Conservation (phyloP, 257 asterid genomes). For the Thymus mandschuricus region DNA sequence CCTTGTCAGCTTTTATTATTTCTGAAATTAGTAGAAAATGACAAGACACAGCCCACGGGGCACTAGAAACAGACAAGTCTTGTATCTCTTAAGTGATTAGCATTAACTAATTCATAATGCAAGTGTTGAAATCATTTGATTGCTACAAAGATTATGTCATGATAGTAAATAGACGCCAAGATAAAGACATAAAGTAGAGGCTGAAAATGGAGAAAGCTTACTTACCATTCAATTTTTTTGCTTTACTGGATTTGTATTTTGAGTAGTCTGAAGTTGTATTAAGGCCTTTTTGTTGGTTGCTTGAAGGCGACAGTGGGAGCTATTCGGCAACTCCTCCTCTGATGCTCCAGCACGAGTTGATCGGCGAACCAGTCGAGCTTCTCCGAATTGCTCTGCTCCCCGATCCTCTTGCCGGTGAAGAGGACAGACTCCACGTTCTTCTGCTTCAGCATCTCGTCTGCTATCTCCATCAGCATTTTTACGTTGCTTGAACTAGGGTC, state of each 20-base stretch:
- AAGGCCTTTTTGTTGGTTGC: slow-evolving; percentile 57
- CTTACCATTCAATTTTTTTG: slow-evolving; percentile 35
- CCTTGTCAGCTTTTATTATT: slow-evolving; percentile 35
- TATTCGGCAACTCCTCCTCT: slow-evolving; percentile 90
- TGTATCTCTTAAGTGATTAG: slow-evolving; percentile 31
- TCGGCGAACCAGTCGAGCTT: slow-evolving; percentile 92
- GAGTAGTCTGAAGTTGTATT: slow-evolving; percentile 20
- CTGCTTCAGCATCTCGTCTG: slow-evolving; percentile 91
- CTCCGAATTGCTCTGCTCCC: slow-evolving; percentile 77
- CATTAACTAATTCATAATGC: slow-evolving; percentile 23
- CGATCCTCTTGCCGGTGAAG: slow-evolving; percentile 76
- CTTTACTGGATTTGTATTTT: slow-evolving; percentile 19
- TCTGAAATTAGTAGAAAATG: slow-evolving; percentile 39
- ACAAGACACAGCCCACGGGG: slow-evolving; percentile 47
- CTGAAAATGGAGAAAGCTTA: slow-evolving; percentile 27
- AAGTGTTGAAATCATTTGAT: slow-evolving; percentile 6
- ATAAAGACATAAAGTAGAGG: slow-evolving; percentile 9
- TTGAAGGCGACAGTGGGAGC: slow-evolving; percentile 99
- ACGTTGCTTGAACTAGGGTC: slow-evolving; percentile 80
- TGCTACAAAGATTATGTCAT: slow-evolving; percentile 1
- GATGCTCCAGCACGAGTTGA: slow-evolving; percentile 92
- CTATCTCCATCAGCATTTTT: slow-evolving; percentile 58
- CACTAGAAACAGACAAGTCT: slow-evolving; percentile 36
- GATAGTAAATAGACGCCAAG: slow-evolving; percentile 1
- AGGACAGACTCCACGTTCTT: slow-evolving; percentile 86